phyloP scores from a whole-genome alignment of 2,329 filamentous ascomycete species.

The Fusarium hostae region DNA sequence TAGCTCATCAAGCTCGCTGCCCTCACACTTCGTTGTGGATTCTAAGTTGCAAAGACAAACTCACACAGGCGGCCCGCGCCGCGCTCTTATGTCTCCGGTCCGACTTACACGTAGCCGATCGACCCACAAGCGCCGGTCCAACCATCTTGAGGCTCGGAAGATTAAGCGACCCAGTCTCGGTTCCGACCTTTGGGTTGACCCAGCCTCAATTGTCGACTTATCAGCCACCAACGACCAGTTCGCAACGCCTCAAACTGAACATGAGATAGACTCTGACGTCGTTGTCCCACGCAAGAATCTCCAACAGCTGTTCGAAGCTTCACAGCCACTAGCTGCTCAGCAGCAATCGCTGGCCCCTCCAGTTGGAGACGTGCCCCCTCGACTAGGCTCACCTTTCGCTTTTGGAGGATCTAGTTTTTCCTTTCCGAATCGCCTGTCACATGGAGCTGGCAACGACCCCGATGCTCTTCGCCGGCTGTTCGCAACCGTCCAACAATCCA shows the following conservation, averaged over 20 bases:
- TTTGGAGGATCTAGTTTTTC: slow-evolving; percentile 64
- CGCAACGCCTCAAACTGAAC: slow-evolving; percentile 47
- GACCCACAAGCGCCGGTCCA: slow-evolving; percentile 66
- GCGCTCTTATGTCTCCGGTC: slow-evolving; percentile 64
- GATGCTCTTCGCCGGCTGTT: slow-evolving; percentile 62
- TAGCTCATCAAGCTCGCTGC: slow-evolving; percentile 64
- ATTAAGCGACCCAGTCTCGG: slow-evolving; percentile 65
- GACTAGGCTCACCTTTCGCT: slow-evolving; percentile 70
- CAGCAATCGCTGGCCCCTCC: slow-evolving; percentile 44
- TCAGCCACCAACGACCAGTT: slow-evolving; percentile 45
- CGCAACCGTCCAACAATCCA: slow-evolving; percentile 65
- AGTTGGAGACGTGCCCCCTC: slow-evolving; percentile 53
- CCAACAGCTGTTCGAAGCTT: slow-evolving; percentile 54
- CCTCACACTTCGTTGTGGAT: slow-evolving; percentile 50
- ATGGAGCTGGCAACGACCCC: slow-evolving; percentile 58
- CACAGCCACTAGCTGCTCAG: slow-evolving; percentile 34
- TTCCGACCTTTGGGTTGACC: slow-evolving; percentile 65
- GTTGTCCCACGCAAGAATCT: slow-evolving; percentile 57
- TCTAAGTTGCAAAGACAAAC: slow-evolving; percentile 55
- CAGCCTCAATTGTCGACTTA: slow-evolving; percentile 45
- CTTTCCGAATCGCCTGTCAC: slow-evolving; percentile 68
- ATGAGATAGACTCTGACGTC: slow-evolving; percentile 43
- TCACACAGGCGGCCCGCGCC: slow-evolving; percentile 62
- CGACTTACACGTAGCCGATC: slow-evolving; percentile 62
- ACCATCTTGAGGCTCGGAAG: slow-evolving; percentile 61